These are phyloP conservation scores for Camelina neglecta DNA, from an alignment of 345 rosid species.

Conservation along the genomic window DNA sequence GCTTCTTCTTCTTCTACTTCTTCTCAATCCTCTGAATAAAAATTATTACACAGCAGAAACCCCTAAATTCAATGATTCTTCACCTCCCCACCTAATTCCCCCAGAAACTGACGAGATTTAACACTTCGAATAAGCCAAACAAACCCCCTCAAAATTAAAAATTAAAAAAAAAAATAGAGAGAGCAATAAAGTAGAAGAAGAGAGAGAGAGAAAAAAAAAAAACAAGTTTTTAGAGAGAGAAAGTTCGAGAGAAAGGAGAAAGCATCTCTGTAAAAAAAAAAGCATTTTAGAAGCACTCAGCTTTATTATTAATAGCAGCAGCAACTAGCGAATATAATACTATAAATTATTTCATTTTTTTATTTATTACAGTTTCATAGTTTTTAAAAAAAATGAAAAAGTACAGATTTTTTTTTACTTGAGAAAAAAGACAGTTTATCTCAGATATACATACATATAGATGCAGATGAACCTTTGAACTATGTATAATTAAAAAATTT, in stretches of 20 bases:
- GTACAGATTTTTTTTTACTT: neutral
- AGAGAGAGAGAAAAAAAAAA: conserved; percentile 10
- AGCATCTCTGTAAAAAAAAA: conserved; percentile 43
- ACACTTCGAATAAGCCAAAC: conserved; percentile 29
- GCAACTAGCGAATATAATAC: conserved; percentile 24
- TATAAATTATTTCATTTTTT: neutral
- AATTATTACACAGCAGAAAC: conserved; percentile 43
- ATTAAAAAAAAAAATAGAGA: neutral
- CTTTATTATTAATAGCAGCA: conserved; percentile 33
- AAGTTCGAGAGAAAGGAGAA: conserved; percentile 37
- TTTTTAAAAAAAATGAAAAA: neutral
- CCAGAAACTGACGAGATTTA: conserved; percentile 34
- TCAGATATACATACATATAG: no score
- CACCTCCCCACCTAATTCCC: conserved; percentile 36
- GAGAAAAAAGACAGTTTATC: neutral
- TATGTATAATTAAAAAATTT: no score
- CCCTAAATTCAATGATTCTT: conserved; percentile 13
- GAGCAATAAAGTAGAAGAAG: neutral
- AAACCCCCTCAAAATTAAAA: neutral
- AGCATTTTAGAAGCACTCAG: conserved; percentile 34
- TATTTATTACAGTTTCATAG: neutral
- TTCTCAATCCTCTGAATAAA: conserved; percentile 40
- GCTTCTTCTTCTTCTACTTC: conserved; percentile 31
- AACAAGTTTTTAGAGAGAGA: conserved; percentile 38
- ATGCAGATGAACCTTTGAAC: neutral